Conservation (phyloP, 495 filamentous ascomycete genomes). For the Chaetomidium leptoderma region DNA sequence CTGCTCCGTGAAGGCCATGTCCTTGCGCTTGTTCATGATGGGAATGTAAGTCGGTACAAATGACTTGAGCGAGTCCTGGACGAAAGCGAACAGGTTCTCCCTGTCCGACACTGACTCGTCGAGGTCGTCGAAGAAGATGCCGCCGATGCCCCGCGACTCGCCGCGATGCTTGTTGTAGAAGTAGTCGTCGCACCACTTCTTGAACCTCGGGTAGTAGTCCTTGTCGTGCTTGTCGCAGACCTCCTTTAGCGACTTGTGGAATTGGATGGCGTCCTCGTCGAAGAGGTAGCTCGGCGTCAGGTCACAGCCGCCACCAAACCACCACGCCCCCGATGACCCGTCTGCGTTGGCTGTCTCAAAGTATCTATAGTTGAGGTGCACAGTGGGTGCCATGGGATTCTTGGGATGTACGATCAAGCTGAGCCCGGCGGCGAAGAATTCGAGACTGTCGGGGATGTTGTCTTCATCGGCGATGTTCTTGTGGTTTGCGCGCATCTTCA, state of each 20-base stretch:
- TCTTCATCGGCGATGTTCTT: slow-evolving; percentile 73
- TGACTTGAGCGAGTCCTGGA: slow-evolving; percentile 73
- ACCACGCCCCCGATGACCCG: slow-evolving; percentile 78
- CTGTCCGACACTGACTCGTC: slow-evolving; percentile 76
- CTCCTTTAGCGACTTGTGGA: slow-evolving; percentile 89
- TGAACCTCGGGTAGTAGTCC: slow-evolving; percentile 90
- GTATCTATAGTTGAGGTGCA: slow-evolving; percentile 98
- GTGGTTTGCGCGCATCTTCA: slow-evolving; percentile 92
- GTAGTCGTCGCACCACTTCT: slow-evolving; percentile 98
- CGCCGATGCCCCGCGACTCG: slow-evolving; percentile 85
- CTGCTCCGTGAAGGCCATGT: slow-evolving; percentile 76
- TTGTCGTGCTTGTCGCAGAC: slow-evolving; percentile 92
- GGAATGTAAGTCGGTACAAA: slow-evolving; percentile 92
- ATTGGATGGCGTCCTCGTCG: slow-evolving; percentile 94
- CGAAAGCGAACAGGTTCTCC: slow-evolving; percentile 88
- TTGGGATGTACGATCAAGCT: slow-evolving; percentile 87
- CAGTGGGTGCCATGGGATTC: slow-evolving; percentile 95
- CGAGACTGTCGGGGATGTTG: slow-evolving; percentile 62
- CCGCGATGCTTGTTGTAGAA: slow-evolving; percentile 88
- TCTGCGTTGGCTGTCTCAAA: slow-evolving; percentile 86
- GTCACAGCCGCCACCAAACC: slow-evolving; percentile 96
- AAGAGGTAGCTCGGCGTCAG: slow-evolving; percentile 92
- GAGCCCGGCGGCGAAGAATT: slow-evolving; percentile 92
- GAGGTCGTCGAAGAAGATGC: slow-evolving; percentile 98
- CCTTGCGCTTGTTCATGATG: slow-evolving; percentile 80